Evolutionary conservation across 345 rosid genomes (phyloP).

Genomic region (Acer saccharum): DNA sequence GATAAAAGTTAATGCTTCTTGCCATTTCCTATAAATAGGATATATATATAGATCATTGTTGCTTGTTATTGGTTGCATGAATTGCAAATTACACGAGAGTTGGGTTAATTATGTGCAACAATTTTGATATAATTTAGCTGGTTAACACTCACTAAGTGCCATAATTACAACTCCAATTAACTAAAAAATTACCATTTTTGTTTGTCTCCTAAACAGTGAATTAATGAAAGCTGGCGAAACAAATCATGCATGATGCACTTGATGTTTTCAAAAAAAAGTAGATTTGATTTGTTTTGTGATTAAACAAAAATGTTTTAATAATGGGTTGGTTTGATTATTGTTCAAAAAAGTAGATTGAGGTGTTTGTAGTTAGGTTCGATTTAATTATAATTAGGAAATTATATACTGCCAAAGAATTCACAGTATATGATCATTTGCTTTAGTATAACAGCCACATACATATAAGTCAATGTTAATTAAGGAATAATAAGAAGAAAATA

Average conservation of each 20-base stretch:
- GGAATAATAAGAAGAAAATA: neutral
- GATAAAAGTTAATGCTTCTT: too few relatives aligned
- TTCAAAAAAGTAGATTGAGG: neutral
- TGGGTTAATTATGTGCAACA: neutral
- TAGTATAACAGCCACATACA: neutral
- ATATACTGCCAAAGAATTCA: neutral
- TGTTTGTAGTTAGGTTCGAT: neutral
- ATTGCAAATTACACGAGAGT: neutral
- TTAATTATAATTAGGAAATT: neutral
- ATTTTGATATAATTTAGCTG: neutral
- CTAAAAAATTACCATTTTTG: neutral
- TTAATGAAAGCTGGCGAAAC: neutral
- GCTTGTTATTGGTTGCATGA: neutral
- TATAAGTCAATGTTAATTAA: neutral
- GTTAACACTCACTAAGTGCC: neutral
- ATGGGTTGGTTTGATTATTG: conserved; percentile 4
- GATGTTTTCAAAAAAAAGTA: neutral
- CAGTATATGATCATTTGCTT: too few relatives aligned
- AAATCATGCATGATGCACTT: neutral
- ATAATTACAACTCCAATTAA: neutral
- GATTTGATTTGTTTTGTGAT: conserved; percentile 1
- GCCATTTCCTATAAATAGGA: neutral
- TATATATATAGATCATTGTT: neutral
- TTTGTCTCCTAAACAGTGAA: neutral
- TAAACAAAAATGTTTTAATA: neutral